These are phyloP conservation scores for Xerocomellus chrysenteron DNA, from an alignment of 768 basidiomycete genomes.

Conservation along the genomic window DNA sequence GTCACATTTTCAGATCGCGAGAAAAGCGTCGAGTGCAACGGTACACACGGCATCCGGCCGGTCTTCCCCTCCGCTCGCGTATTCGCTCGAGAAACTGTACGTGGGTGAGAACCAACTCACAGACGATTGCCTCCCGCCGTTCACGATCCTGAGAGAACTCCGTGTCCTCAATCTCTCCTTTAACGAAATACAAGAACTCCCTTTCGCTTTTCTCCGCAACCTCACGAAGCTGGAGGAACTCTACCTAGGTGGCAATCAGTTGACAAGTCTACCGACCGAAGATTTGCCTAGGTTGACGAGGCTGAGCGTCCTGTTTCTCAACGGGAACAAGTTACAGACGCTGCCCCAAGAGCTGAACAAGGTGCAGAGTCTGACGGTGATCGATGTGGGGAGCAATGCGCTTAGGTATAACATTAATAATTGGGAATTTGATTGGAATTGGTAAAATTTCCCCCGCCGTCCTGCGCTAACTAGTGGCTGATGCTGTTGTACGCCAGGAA, in stretches of 20 bases:
- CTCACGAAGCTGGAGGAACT: conserved; percentile 75
- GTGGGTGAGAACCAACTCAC: conserved; percentile 87
- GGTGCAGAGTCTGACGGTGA: conserved; percentile 68
- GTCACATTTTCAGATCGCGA: conserved; percentile 22
- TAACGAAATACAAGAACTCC: conserved; percentile 91
- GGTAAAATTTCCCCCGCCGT: conserved; percentile 47
- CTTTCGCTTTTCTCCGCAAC: conserved; percentile 70
- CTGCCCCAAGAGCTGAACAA: conserved; percentile 89
- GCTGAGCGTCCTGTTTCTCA: conserved; percentile 78
- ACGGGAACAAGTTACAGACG: conserved; percentile 92
- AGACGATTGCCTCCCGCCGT: conserved; percentile 72
- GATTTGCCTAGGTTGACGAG: conserved; percentile 72
- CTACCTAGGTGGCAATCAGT: conserved; percentile 93
- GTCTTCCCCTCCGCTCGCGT: conserved; percentile 56
- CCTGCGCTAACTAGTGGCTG: background rate
- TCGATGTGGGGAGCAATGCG: conserved; percentile 92
- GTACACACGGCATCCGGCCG: conserved; percentile 31
- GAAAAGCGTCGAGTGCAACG: conserved; percentile 36
- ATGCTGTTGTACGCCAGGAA: conserved; percentile 58
- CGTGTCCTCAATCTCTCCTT: conserved; percentile 88
- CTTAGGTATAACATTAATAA: conserved; percentile 98
- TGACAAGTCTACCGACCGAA: conserved; percentile 87
- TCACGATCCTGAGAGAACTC: conserved; percentile 77
- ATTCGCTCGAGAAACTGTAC: conserved; percentile 74
- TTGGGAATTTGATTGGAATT: conserved; percentile 99